phyloP scores from a whole-genome alignment of 1,139 yeast genomes.

The Sugiyamaella grinbergsii region DNA sequence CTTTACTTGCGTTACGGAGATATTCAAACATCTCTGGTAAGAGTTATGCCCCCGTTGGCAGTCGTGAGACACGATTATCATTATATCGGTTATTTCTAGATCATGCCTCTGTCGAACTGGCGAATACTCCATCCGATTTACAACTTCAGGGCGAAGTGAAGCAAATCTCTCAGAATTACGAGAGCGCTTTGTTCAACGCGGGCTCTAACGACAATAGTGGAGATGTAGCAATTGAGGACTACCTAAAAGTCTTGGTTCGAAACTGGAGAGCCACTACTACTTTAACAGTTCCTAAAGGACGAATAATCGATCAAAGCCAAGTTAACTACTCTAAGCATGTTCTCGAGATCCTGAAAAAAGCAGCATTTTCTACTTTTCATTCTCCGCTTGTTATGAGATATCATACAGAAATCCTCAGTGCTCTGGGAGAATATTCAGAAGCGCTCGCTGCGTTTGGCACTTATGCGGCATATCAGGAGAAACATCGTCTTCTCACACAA shows the following conservation, averaged over 20 bases:
- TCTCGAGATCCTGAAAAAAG: slow-evolving; percentile 40
- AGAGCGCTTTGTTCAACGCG: background rate
- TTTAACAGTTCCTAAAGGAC: slow-evolving; percentile 31
- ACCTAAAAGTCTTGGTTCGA: slow-evolving; percentile 41
- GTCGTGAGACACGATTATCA: background rate
- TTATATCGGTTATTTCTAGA: slow-evolving; percentile 8
- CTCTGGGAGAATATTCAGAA: slow-evolving; percentile 42
- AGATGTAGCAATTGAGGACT: slow-evolving; percentile 41
- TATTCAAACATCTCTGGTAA: slow-evolving; percentile 28
- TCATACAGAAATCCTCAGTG: slow-evolving; percentile 39
- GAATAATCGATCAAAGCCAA: slow-evolving; percentile 27
- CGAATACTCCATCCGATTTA: slow-evolving; percentile 1
- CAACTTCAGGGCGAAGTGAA: slow-evolving; percentile 10
- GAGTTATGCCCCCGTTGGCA: slow-evolving; percentile 16
- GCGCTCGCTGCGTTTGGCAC: slow-evolving; percentile 49
- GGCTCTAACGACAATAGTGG: slow-evolving; percentile 43
- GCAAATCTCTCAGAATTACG: slow-evolving; percentile 12
- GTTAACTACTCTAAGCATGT: slow-evolving; percentile 29
- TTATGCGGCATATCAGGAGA: slow-evolving; percentile 46
- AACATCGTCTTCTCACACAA: slow-evolving; percentile 41
- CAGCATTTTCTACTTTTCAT: slow-evolving; percentile 52
- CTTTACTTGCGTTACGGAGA: slow-evolving; percentile 31
- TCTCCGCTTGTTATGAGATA: slow-evolving; percentile 49
- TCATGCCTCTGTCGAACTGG: slow-evolving; percentile 8
- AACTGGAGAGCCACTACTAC: slow-evolving; percentile 34